Percentiles rank a stretch among this genome's conserved stretches.
These are phyloP conservation scores for Venturia aucupariae DNA, from an alignment of 2,329 filamentous ascomycete genomes.

Conservation along the genomic window DNA sequence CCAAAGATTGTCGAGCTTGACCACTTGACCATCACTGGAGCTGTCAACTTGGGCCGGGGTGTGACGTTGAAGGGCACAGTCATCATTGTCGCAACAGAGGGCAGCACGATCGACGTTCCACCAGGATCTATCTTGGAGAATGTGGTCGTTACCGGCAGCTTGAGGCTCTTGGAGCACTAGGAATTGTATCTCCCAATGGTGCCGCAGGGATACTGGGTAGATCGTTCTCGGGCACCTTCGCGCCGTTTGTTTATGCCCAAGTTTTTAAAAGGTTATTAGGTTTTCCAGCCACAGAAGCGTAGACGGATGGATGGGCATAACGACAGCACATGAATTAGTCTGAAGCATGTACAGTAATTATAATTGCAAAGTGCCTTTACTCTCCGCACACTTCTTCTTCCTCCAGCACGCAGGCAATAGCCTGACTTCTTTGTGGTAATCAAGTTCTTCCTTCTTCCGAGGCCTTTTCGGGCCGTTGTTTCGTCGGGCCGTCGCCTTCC, in stretches of 20 bases:
- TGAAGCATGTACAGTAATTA: slow-evolving; percentile 2
- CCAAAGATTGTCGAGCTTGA: slow-evolving; percentile 87
- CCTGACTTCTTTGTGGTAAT: not conserved
- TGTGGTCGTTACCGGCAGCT: slow-evolving; percentile 94
- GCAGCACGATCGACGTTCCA: slow-evolving; percentile 94
- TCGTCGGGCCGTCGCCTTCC: not conserved
- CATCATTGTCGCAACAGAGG: slow-evolving; percentile 97
- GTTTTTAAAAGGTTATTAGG: not conserved
- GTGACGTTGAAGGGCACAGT: slow-evolving; percentile 97
- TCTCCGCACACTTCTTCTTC: not conserved
- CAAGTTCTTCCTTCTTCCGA: too few relatives aligned
- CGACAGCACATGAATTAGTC: not conserved
- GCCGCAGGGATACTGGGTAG: not conserved
- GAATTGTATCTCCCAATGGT: not conserved
- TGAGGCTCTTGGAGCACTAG: slow-evolving; percentile 64
- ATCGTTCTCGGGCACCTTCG: not conserved
- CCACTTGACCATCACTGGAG: slow-evolving; percentile 94
- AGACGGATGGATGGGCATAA: not conserved
- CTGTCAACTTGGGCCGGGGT: slow-evolving; percentile 90
- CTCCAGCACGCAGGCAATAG: not conserved
- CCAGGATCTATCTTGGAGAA: slow-evolving; percentile 97
- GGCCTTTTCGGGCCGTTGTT: not conserved
- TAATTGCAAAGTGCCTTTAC: not conserved
- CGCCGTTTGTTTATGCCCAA: not conserved
- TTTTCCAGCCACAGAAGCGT: not conserved